Conservation (phyloP, 495 filamentous ascomycete genomes). For the Halenospora varia region DNA sequence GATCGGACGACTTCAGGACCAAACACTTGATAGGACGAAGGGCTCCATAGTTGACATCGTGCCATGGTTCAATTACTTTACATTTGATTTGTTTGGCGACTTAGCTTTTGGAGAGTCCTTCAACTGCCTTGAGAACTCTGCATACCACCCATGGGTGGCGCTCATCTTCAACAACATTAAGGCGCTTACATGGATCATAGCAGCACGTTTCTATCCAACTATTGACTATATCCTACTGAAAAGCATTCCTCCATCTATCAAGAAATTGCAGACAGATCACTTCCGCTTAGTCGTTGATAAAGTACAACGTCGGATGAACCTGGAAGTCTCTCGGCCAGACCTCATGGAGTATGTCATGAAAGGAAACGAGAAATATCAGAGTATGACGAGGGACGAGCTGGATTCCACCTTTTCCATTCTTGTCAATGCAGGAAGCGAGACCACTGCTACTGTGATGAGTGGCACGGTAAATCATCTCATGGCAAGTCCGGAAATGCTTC, state of each 20-base stretch:
- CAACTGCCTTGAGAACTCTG: slow-evolving; percentile 38
- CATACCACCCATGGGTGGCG: slow-evolving; percentile 28
- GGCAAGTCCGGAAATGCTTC: slow-evolving; percentile 35
- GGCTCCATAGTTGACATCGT: slow-evolving; percentile 17
- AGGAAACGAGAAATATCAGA: neutral
- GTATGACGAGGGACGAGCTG: slow-evolving; percentile 22
- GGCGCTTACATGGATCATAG: neutral
- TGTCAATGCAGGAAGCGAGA: slow-evolving; percentile 49
- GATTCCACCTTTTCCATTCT: slow-evolving; percentile 29
- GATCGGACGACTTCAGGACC: slow-evolving; percentile 21
- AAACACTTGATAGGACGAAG: slow-evolving; percentile 28
- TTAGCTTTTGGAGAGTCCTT: slow-evolving; percentile 48
- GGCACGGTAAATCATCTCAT: slow-evolving; percentile 43
- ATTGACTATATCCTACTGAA: neutral
- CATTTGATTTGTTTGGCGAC: slow-evolving; percentile 45
- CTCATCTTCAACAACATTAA: neutral
- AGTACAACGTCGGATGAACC: neutral
- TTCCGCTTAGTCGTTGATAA: neutral
- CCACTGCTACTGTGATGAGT: slow-evolving; percentile 48
- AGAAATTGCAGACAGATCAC: neutral
- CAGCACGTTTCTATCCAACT: neutral
- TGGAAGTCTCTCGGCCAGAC: neutral
- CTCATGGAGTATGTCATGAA: neutral
- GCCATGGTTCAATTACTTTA: slow-evolving; percentile 43
- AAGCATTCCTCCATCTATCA: neutral